These are phyloP conservation scores for Pestalotiopsis sp. DNA, from an alignment of 2,329 filamentous ascomycete species.

Conservation along the genomic window DNA sequence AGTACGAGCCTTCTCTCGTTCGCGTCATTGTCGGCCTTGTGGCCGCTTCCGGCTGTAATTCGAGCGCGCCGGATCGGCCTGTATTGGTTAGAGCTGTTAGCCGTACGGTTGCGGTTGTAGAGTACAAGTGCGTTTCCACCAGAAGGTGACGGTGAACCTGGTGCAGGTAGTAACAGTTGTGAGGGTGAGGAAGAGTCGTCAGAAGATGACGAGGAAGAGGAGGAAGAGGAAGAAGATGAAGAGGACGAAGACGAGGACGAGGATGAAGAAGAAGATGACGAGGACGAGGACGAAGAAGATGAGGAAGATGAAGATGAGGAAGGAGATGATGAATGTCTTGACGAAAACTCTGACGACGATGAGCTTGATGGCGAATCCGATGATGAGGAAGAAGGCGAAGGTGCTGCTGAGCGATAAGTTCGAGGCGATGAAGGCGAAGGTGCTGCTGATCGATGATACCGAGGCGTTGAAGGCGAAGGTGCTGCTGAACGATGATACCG, in stretches of 20 bases:
- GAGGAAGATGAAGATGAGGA: background rate
- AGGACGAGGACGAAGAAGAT: background rate
- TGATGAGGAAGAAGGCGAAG: too few species aligned
- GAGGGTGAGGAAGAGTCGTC: background rate
- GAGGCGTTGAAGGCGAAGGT: too few species aligned
- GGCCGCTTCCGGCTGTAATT: too few species aligned
- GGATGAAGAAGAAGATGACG: background rate
- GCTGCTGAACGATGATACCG: too few species aligned
- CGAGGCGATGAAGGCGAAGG: too few species aligned
- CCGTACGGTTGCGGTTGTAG: background rate
- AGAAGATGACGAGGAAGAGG: background rate
- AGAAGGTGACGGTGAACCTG: background rate
- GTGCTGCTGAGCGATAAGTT: too few species aligned
- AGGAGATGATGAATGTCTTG: background rate
- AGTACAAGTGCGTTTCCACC: too few species aligned
- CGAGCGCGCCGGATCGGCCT: background rate
- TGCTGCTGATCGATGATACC: too few species aligned
- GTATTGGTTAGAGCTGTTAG: background rate
- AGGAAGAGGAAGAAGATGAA: background rate
- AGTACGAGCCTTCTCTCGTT: too few species aligned
- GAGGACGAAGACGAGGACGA: background rate
- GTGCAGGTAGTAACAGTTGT: background rate
- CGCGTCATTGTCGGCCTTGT: too few species aligned
- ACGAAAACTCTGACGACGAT: too few species aligned
- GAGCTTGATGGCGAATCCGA: too few species aligned